Percentiles rank a stretch among this genome's conserved stretches.
Evolutionary conservation across 345 rosid genomes (phyloP).

Genomic region (Pistacia atlantica): DNA sequence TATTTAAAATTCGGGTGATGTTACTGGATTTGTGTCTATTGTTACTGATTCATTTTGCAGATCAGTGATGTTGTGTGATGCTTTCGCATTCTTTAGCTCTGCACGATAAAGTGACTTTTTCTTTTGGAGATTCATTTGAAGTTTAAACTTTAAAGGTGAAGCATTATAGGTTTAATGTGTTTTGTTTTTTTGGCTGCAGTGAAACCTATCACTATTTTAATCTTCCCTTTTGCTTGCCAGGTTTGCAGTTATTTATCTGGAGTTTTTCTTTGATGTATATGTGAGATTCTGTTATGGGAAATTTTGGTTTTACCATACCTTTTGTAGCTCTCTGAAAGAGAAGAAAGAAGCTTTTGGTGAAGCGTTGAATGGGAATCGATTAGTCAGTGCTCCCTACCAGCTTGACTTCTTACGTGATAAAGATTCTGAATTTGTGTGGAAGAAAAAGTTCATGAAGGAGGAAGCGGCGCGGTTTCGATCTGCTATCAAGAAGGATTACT

Average conservation of each 20-base stretch:
- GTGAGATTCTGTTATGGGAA: no score
- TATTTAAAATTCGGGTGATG: no score
- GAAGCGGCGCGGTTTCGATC: conserved; percentile 41
- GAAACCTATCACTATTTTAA: conserved; percentile 58
- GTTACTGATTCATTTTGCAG: no score
- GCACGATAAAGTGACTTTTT: neutral
- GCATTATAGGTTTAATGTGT: neutral
- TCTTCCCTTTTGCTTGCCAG: conserved; percentile 59
- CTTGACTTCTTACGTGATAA: no score
- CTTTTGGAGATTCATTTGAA: neutral
- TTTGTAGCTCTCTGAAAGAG: conserved; percentile 41
- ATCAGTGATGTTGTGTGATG: neutral
- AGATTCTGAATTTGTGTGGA: no score
- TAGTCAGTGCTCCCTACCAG: conserved; percentile 36
- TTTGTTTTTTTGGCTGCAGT: conserved; percentile 26
- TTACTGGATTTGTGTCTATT: no score
- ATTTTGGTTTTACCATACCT: neutral
- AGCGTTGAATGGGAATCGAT: conserved; percentile 53
- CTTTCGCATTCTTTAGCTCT: no score
- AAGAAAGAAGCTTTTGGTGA: conserved; percentile 68
- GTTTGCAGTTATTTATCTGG: conserved; percentile 21
- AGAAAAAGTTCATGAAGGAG: conserved; percentile 18
- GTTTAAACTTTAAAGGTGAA: neutral
- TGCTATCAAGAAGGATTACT: conserved; percentile 47
- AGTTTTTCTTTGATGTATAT: neutral